Conservation (phyloP, 2,329 filamentous ascomycete species). For the Endocalyx cinctus region DNA sequence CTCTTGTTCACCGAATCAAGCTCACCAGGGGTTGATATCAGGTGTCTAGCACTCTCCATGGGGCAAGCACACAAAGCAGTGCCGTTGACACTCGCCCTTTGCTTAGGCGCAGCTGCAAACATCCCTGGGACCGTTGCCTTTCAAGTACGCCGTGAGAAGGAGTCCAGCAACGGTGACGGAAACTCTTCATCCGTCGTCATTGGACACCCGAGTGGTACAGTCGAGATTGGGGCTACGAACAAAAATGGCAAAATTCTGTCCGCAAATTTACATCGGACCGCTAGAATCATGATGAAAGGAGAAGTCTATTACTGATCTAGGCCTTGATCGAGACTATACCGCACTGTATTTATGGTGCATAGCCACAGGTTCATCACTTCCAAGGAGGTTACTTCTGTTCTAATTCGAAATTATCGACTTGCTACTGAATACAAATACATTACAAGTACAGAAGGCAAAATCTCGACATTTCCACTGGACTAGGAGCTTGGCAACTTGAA, state of each 20-base stretch:
- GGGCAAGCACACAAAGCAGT: constrained; percentile 40
- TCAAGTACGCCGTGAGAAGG: constrained; percentile 14
- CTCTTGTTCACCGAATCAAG: constrained; percentile 32
- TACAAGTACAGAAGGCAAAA: no score
- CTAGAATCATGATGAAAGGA: constrained; percentile 46
- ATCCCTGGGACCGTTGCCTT: constrained; percentile 38
- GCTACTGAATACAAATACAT: no score
- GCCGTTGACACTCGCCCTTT: constrained; percentile 36
- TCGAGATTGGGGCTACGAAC: constrained; percentile 41
- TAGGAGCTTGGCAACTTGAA: no score
- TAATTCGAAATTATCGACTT: no score
- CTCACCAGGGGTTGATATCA: constrained; percentile 29
- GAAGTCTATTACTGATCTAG: constrained; percentile 44
- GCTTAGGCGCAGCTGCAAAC: constrained; percentile 34
- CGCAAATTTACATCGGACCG: constrained; percentile 43
- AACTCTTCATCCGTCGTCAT: constrained; percentile 32
- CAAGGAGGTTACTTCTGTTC: no score
- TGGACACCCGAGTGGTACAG: constrained; percentile 41
- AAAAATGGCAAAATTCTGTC: constrained; percentile 35
- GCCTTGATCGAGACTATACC: no score
- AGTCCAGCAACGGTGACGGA: constrained; percentile 3
- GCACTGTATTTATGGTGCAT: no score
- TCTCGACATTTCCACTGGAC: no score
- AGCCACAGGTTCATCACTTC: no score
- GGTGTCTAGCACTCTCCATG: constrained; percentile 43